Percentiles rank a stretch among this genome's conserved stretches.
These are phyloP conservation scores for Sequoia sempervirens DNA, from an alignment of 75 land plant genomes.

Conservation along the genomic window DNA sequence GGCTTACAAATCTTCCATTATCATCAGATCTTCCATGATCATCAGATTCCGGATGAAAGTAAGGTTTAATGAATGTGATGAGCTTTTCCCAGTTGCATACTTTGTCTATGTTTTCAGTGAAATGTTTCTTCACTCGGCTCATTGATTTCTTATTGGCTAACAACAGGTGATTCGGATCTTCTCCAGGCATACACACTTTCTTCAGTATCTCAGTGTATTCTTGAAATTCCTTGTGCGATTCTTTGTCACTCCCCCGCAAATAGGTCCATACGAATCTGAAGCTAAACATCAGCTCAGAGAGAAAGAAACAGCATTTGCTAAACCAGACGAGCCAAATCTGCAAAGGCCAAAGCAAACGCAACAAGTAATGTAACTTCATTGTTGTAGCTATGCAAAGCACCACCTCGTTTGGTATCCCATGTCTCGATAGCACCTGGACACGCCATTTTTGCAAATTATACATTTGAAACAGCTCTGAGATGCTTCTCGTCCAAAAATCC, in stretches of 20 bases:
- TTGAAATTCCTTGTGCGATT: too few relatives aligned
- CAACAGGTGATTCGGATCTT: neutral
- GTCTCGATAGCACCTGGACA: neutral
- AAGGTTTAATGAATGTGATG: too few relatives aligned
- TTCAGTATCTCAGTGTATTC: too few relatives aligned
- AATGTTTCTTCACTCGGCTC: neutral
- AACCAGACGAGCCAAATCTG: neutral
- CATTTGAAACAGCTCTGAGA: neutral
- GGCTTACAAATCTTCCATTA: too few relatives aligned
- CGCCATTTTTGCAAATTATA: neutral
- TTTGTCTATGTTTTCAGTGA: neutral
- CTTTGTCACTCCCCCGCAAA: too few relatives aligned
- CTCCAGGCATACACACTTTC: neutral
- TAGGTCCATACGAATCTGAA: too few relatives aligned
- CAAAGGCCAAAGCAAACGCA: neutral
- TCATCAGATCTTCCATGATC: too few relatives aligned
- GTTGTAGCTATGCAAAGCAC: neutral
- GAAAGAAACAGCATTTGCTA: neutral
- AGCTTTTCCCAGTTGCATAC: too few relatives aligned
- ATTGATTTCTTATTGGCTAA: neutral
- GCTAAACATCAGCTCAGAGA: neutral
- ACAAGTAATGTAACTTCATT: neutral
- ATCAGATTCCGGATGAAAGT: too few relatives aligned
- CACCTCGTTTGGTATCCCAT: rapidly evolving
- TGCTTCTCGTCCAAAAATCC: neutral